A percentile compares a stretch with the other conserved stretches of the same genome.
Conservation (phyloP, 768 basidiomycete species). For the Psilocybe cyanescens region DNA sequence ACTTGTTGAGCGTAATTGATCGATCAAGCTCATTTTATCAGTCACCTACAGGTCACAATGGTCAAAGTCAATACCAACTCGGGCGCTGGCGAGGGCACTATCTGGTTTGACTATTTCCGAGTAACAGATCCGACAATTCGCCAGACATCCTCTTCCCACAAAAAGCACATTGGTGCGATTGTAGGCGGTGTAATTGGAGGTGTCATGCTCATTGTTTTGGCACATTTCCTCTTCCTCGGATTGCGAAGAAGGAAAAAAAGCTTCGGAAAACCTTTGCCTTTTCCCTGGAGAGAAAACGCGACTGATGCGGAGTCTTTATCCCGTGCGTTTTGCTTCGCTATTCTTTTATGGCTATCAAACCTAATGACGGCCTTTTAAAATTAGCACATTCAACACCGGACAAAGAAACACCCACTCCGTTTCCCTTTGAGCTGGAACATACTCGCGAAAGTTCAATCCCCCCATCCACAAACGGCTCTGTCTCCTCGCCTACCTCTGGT, state of each 20-base stretch:
- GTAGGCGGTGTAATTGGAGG: constrained; percentile 34
- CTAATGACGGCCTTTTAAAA: background rate
- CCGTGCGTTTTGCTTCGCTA: background rate
- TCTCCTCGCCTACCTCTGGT: background rate
- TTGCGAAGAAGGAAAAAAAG: constrained; percentile 20
- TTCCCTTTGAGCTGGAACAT: background rate
- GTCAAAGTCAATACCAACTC: constrained; percentile 29
- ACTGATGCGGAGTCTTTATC: background rate
- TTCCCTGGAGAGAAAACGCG: constrained; percentile 2
- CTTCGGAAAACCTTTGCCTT: background rate
- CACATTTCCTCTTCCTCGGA: constrained; percentile 23
- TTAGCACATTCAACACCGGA: background rate
- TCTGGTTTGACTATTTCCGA: constrained; percentile 47
- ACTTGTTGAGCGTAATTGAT: background rate
- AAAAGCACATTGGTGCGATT: constrained; percentile 27
- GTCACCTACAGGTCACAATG: constrained; percentile 38
- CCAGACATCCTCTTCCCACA: background rate
- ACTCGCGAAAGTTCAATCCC: background rate
- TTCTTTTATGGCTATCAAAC: background rate
- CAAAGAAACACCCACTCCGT: background rate
- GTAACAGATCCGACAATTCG: constrained; percentile 29
- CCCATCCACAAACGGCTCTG: background rate
- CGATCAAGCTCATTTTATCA: constrained; percentile 13
- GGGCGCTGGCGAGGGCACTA: constrained; percentile 37
- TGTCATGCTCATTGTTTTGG: constrained; percentile 20